These are phyloP conservation scores for Tulasnella sp. DNA, from an alignment of 768 basidiomycete genomes.

Conservation along the genomic window DNA sequence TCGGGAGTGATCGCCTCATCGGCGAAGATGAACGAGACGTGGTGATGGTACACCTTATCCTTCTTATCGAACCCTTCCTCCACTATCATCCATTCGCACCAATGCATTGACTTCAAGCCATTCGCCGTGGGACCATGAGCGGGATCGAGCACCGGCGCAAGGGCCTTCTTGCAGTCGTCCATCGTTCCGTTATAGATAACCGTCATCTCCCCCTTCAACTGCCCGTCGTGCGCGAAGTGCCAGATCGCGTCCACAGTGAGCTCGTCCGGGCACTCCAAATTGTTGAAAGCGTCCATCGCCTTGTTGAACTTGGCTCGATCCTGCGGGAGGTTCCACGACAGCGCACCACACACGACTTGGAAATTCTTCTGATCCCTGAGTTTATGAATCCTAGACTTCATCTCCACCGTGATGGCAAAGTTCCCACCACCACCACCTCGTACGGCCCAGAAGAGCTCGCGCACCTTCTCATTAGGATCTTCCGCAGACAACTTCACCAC, in stretches of 20 bases:
- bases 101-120: not conserved
- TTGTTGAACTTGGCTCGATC: not conserved
- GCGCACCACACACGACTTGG: not conserved
- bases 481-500: not conserved
- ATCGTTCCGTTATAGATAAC: not conserved
- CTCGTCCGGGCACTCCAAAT: not conserved
- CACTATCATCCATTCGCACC: not conserved
- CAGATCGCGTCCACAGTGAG: conserved; percentile 2
- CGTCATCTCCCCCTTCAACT: not conserved
- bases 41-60: not conserved
- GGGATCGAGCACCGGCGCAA: not conserved
- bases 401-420: not conserved
- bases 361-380: not conserved
- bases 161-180: not conserved
- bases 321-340: not conserved
- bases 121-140: not conserved
- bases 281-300: not conserved
- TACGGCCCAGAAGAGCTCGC: conserved; percentile 17
- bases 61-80: not conserved
- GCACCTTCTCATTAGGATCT: not conserved
- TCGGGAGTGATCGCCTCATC: not conserved
- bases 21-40: not conserved
- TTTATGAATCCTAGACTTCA: not conserved
- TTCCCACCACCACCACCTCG: conserved; percentile 15
- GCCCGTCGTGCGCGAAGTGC: not conserved